Percentiles rank a stretch among this genome's conserved stretches.
Evolutionary conservation across 805 yeast species (phyloP).

Genomic region (Yarrowia keelungensis): DNA sequence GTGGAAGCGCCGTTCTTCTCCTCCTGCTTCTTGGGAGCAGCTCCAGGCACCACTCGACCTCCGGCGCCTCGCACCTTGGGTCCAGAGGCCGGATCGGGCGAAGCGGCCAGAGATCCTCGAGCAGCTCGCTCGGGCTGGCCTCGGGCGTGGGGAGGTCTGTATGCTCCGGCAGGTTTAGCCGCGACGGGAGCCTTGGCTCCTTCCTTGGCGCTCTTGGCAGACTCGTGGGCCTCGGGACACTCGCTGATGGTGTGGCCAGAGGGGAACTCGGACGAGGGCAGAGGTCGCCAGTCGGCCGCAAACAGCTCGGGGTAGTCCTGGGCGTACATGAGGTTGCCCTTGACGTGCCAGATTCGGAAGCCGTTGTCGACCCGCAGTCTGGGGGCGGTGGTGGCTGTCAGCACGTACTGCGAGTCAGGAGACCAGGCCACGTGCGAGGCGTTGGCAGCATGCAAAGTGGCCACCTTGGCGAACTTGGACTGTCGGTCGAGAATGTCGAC

Average conservation of each 20-base stretch:
- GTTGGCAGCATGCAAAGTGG: slow-evolving; percentile 88
- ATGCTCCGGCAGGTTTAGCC: slow-evolving; percentile 82
- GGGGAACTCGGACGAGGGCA: slow-evolving; percentile 62
- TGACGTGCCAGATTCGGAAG: slow-evolving; percentile 88
- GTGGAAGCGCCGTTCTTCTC: slow-evolving; percentile 47
- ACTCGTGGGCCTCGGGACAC: slow-evolving; percentile 72
- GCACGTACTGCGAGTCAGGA: slow-evolving; percentile 91
- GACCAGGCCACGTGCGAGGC: slow-evolving; percentile 98
- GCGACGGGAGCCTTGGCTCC: slow-evolving; percentile 48
- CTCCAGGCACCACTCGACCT: slow-evolving; percentile 43
- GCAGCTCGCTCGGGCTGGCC: slow-evolving; percentile 44
- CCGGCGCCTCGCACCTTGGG: slow-evolving; percentile 40
- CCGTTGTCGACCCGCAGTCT: slow-evolving; percentile 97
- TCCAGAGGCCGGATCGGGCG: slow-evolving; percentile 41
- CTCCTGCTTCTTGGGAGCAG: slow-evolving; percentile 53
- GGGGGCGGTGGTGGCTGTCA: slow-evolving; percentile 97
- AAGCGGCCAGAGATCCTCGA: slow-evolving; percentile 49
- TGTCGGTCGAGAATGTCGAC: slow-evolving; percentile 94
- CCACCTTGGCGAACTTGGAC: slow-evolving; percentile 77
- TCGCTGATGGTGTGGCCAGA: slow-evolving; percentile 51
- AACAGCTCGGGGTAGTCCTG: slow-evolving; percentile 83
- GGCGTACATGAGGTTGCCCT: slow-evolving; percentile 79
- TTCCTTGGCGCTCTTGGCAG: slow-evolving; percentile 54
- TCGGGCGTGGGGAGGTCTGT: slow-evolving; percentile 96
- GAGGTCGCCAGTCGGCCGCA: slow-evolving; percentile 85